phyloP scores from a whole-genome alignment of 257 asterid genomes.

The Solanum habrochaites region DNA sequence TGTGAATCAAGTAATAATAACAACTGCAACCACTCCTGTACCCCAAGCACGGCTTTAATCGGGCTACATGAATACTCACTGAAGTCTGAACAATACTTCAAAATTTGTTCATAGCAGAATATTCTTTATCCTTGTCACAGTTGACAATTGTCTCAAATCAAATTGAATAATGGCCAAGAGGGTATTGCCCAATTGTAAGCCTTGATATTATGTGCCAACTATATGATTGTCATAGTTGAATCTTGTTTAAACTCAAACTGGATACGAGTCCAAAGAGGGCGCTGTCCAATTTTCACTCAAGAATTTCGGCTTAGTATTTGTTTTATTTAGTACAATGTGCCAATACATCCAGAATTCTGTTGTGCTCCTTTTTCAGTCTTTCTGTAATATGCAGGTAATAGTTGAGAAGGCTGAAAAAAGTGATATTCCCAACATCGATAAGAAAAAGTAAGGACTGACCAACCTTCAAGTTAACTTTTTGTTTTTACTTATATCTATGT shows the following conservation, averaged over 20 bases:
- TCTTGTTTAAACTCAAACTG: not conserved
- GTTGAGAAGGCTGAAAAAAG: constrained; percentile 71
- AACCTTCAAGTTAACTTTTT: not conserved
- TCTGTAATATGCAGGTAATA: constrained; percentile 32
- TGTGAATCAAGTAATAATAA: not conserved
- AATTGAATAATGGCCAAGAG: not conserved
- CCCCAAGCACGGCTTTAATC: not conserved
- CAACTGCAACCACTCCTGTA: not conserved
- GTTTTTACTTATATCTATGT: not conserved
- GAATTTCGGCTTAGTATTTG: not conserved
- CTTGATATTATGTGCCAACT: not conserved
- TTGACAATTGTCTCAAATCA: not conserved
- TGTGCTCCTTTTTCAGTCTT: not conserved
- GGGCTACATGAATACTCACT: not conserved
- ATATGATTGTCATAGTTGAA: not conserved
- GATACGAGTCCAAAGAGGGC: not conserved
- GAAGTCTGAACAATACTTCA: not conserved
- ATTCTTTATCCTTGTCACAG: not conserved
- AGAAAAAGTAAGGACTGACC: constrained; percentile 42
- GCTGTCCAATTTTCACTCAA: not conserved
- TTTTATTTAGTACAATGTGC: not conserved
- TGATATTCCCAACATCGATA: constrained; percentile 57
- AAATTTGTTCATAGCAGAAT: not conserved
- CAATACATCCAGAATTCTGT: not conserved
- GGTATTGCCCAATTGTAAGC: not conserved